Base-by-base conservation (phyloP, 495 filamentous ascomycete genomes). In the Daldinia concentrica region DNA sequence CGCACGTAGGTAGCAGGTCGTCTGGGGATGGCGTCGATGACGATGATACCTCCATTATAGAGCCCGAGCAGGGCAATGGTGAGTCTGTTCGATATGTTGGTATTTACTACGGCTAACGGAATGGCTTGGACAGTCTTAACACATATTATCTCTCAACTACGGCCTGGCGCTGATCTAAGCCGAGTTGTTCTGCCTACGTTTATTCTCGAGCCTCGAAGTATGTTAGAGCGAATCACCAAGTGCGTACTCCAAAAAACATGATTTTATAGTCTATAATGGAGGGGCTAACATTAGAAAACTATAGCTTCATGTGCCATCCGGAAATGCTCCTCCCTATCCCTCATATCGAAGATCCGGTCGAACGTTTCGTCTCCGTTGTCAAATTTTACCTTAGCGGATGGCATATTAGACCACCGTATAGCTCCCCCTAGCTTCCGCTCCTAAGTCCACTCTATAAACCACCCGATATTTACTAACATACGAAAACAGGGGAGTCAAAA, bases 211-310 rank as follows among this genome's bases (percentile, higher is more conserved):
- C 95, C 95, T 4, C 90, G 93, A 75, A 97, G 94, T 68, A 99
- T 99, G 95, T 81, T 99, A 75, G 95, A 99, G 82, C 87, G 95
- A 36, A 99, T 99, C 73, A 99, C 95, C 74, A 99, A 99, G 94
- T 97, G 66, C 72, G 74, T 65, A 60, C 14, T 12, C 22, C 50
- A 22, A 86, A 22, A 22, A 55, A 9, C 34, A 14, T 17, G 72
- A 24, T 26, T 27, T 11, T 8, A 12, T 12, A 7, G 27, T 30
- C 19, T 58, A 29, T 43, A 17, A 41, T 69, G 36, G 26, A 57
- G 71, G 29, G 27, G 62, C 78, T 81, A 59, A 79, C 73, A 24
- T 34, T 73, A 41, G 63, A 58, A n/a, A 27, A 37, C 12, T 52
- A 58, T 77, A 98, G 95, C 83, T 99, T 99, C 85, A 99, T 99